Conservation (phyloP, 2,329 filamentous ascomycete genomes). For the Nectriaceae sp. region DNA sequence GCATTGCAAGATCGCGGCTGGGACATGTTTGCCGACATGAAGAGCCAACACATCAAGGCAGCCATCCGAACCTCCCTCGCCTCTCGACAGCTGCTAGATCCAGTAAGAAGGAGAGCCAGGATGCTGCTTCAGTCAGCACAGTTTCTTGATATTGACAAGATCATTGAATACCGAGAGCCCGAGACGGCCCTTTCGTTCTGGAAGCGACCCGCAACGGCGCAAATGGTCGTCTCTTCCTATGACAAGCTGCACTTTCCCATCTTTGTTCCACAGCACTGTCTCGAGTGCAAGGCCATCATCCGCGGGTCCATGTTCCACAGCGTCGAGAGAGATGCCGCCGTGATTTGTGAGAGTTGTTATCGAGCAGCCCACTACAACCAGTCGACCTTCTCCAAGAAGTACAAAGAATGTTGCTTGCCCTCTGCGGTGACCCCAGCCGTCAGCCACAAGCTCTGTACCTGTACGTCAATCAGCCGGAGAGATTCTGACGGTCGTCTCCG, state of each 20-base stretch:
- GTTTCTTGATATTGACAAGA: conserved; percentile 22
- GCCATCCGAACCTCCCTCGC: too few species aligned
- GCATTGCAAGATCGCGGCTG: not conserved
- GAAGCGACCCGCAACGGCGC: conserved; percentile 23
- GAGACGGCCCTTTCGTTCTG: conserved; percentile 17
- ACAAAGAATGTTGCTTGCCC: conserved; percentile 18
- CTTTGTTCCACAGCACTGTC: conserved; percentile 17
- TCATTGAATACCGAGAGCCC: conserved; percentile 22
- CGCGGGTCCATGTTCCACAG: conserved; percentile 22
- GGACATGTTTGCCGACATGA: too few species aligned
- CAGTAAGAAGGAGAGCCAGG: conserved; percentile 20
- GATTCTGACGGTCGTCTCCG: too few species aligned
- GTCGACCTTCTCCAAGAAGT: conserved; percentile 15
- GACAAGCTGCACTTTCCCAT: conserved; percentile 11
- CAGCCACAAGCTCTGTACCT: conserved; percentile 19
- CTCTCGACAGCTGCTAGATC: too few species aligned
- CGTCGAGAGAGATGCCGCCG: conserved; percentile 2
- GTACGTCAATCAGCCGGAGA: too few species aligned
- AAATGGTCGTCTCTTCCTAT: conserved; percentile 16
- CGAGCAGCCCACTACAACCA: conserved; percentile 12
- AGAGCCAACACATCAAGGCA: too few species aligned
- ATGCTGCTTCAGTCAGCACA: conserved; percentile 22
- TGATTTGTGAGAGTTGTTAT: conserved; percentile 23
- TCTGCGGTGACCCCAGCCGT: conserved; percentile 17
- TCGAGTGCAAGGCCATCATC: conserved; percentile 17